Evolutionary conservation across 2,329 filamentous ascomycete genomes (phyloP).

Genomic region (Aspergillus pseudonomiae): DNA sequence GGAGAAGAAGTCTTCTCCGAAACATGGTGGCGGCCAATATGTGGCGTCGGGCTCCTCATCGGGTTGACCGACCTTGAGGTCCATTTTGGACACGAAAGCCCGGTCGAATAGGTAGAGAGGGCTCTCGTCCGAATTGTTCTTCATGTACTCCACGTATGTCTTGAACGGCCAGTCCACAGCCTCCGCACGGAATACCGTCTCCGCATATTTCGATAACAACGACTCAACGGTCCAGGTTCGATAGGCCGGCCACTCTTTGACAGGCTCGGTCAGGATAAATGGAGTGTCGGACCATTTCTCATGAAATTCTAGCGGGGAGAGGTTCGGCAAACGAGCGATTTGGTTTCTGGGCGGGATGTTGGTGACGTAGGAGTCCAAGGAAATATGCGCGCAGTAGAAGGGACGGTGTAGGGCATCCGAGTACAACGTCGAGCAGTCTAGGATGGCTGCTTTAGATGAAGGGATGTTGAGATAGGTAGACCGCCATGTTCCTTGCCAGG

Average conservation of each 20-base stretch:
- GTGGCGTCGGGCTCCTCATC: constrained; percentile 50
- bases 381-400: constrained; percentile 82
- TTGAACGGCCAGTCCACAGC: constrained; percentile 87
- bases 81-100: constrained; percentile 84
- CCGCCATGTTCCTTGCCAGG: constrained; percentile 84
- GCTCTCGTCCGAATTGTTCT: constrained; percentile 77
- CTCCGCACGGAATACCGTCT: constrained; percentile 80
- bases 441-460: constrained; percentile 54
- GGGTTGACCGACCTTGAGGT: constrained; percentile 59
- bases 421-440: constrained; percentile 79
- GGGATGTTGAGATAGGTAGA: constrained; percentile 70
- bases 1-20: constrained; percentile 83
- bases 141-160: constrained; percentile 84
- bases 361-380: constrained; percentile 65
- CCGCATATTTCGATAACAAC: constrained; percentile 65
- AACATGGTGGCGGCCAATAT: constrained; percentile 83
- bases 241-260: constrained; percentile 80
- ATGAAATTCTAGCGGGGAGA: constrained; percentile 74
- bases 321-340: constrained; percentile 69
- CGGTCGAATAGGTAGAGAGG: constrained; percentile 92
- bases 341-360: constrained; percentile 74
- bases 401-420: constrained; percentile 89
- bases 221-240: constrained; percentile 72
- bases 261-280: constrained; percentile 82
- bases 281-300: constrained; percentile 75